Conservation (phyloP, 2,329 filamentous ascomycete genomes). For the Eurotiales sp. region DNA sequence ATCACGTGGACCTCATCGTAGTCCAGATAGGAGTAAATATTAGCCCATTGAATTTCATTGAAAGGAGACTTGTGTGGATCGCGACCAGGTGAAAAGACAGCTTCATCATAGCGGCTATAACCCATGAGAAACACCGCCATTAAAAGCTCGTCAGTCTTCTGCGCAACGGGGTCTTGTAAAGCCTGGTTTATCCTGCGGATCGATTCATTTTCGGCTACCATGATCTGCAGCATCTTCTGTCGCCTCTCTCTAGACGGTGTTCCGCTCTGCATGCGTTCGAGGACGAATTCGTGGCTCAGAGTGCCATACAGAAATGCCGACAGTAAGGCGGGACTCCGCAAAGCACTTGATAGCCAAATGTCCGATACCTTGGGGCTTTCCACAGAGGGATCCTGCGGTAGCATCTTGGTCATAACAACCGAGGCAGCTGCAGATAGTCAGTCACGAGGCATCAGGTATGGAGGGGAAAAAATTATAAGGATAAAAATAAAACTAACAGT, state of each 20-base stretch:
- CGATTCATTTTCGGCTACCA: constrained; percentile 19
- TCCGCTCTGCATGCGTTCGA: constrained; percentile 13
- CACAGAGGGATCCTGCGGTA: constrained; percentile 1
- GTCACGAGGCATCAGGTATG: not conserved
- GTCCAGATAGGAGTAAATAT: constrained; percentile 21
- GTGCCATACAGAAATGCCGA: constrained; percentile 16
- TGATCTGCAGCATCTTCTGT: constrained; percentile 15
- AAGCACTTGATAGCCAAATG: constrained; percentile 12
- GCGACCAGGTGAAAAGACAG: constrained; percentile 12
- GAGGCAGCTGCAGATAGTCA: constrained; percentile 8
- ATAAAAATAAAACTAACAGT: constrained; percentile 14
- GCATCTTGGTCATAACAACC: constrained; percentile 15
- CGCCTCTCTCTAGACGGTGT: constrained; percentile 11
- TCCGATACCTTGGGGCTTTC: constrained; percentile 8
- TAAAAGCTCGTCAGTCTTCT: constrained; percentile 23
- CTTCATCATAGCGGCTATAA: constrained; percentile 21
- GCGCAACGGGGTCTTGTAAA: constrained; percentile 16
- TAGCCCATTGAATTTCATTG: constrained; percentile 20
- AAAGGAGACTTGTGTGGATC: constrained; percentile 21
- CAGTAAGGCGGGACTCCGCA: constrained; percentile 13
- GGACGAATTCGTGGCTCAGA: constrained; percentile 15
- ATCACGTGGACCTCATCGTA: constrained; percentile 22
- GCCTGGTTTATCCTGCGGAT: constrained; percentile 22
- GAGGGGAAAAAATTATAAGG: not conserved
- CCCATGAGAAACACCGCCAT: constrained; percentile 22